Evolutionary conservation across 352 stramenopile genomes (phyloP), one percentile per base, ranked within the genome.

Genomic region (Pythium scleroteichum): DNA sequence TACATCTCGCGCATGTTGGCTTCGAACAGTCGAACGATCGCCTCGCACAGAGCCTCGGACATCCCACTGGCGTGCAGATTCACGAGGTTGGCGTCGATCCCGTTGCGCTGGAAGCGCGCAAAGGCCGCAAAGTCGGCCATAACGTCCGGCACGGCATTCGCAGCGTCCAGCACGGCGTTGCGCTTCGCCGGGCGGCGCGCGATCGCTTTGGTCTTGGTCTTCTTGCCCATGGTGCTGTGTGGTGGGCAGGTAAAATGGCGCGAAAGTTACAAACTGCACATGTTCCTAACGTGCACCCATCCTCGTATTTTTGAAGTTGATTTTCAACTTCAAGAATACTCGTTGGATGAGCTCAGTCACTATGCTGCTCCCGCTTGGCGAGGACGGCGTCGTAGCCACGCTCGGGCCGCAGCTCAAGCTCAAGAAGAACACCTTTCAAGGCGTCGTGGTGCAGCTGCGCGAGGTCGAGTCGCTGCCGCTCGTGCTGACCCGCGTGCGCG

Each of bases 1-100:
- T 98, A 98, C 53, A 97, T 68, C 27, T 70, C 64, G 50, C 83
- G 85, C 95, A 98, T 98, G 64, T 98, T 98, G 16, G 40, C 62
- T 64, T 97, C 78, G 64, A 98, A 98, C 22, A 98, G 58, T 26
- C 64, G 22, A 8, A 87, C 73, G 38, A 95, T 62, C 10, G 69
- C 54, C 12, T 73, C 62, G 27, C 62, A 74, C 9, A 68, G 74
- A 14, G 65, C 6, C 4, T 69, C 44, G 0, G 68, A 55, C 38
- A 95, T 54, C 23, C 70, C 46, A 39, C 58, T 56, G 4, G 84
- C 73, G 56, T 78, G 76, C 4, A 53, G 13, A 17, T 78, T 87
- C 19, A 54, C 60, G 42, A 95, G 71, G 16, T 62, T 60, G 19
- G 79, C 70, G 48, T 75, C 65, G 35, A 79, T 55, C 17, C 67